A percentile compares a stretch with the other conserved stretches of the same genome.
phyloP scores from a whole-genome alignment of 2,329 filamentous ascomycete species.

The Ophiostoma ips region DNA sequence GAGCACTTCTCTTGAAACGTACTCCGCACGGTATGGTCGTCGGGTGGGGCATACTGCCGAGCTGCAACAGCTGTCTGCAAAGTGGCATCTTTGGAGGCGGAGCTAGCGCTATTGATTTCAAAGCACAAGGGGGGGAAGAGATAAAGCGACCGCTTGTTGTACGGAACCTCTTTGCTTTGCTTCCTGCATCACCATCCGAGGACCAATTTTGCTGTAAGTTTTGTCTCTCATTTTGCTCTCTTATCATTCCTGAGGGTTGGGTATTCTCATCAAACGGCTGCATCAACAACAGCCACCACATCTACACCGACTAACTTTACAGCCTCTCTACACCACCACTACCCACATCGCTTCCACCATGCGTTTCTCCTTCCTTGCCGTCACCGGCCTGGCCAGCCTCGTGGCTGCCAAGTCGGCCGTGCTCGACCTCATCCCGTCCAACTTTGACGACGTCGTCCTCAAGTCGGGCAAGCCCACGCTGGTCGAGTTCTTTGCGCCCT shows the following conservation, averaged over 20 bases:
- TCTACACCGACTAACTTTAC: not conserved
- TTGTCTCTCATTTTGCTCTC: not conserved
- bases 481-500: conserved; percentile 96
- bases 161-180: not conserved
- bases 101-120: conserved; percentile 7
- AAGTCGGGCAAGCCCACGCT: conserved; percentile 89
- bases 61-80: conserved; percentile 10
- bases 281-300: no score
- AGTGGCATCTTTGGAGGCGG: conserved; percentile 11
- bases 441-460: conserved; percentile 84
- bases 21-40: no score
- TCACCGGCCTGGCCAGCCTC: conserved; percentile 36
- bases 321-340: not conserved
- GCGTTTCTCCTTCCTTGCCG: conserved; percentile 45
- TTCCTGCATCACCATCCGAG: not conserved
- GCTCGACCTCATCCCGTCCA: conserved; percentile 73
- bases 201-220: not conserved
- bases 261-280: no score
- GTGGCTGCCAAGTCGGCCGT: conserved; percentile 67
- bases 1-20: not conserved
- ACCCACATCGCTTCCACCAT: conserved; percentile 32
- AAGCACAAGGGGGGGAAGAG: conserved; percentile 5
- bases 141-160: not conserved
- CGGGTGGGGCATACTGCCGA: not conserved
- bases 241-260: not conserved